Percentiles rank a stretch among this genome's conserved stretches.
Evolutionary conservation across 2,329 filamentous ascomycete genomes (phyloP).

Genomic region (Aspergillus niger): DNA sequence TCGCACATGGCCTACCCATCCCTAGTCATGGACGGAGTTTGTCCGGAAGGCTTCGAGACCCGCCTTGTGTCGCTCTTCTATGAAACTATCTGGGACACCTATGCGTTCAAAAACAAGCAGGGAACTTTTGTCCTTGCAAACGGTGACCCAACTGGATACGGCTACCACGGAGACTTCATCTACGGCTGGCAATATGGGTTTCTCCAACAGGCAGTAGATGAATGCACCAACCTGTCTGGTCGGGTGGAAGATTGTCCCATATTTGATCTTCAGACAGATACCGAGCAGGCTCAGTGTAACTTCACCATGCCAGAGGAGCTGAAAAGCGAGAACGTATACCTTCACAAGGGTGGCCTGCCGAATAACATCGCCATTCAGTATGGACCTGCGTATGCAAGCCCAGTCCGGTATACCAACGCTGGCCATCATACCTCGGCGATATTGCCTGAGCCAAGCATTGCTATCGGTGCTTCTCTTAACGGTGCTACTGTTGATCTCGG

Average conservation of each 20-base stretch:
- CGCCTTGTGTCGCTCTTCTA: constrained; percentile 76
- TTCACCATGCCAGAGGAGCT: constrained; percentile 61
- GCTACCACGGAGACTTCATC: constrained; percentile 79
- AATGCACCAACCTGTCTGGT: constrained; percentile 72
- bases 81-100: constrained; percentile 81
- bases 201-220: constrained; percentile 70
- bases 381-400: constrained; percentile 46
- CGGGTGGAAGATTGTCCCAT: constrained; percentile 71
- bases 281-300: constrained; percentile 60
- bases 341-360: constrained; percentile 63
- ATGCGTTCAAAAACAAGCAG: constrained; percentile 60
- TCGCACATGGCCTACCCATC: constrained; percentile 76
- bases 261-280: constrained; percentile 68
- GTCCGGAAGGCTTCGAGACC: constrained; percentile 67
- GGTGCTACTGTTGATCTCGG: constrained; percentile 12
- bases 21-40: constrained; percentile 73
- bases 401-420: constrained; percentile 18
- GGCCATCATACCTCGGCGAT: constrained; percentile 4
- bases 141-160: constrained; percentile 74
- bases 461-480: constrained; percentile 1
- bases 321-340: constrained; percentile 60
- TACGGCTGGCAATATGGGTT: constrained; percentile 72
- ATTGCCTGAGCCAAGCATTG: constrained; percentile 1
- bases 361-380: constrained; percentile 58
- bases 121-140: constrained; percentile 77